Evolutionary conservation across 257 asterid species (phyloP).

Genomic region (Forsythia viridissima): DNA sequence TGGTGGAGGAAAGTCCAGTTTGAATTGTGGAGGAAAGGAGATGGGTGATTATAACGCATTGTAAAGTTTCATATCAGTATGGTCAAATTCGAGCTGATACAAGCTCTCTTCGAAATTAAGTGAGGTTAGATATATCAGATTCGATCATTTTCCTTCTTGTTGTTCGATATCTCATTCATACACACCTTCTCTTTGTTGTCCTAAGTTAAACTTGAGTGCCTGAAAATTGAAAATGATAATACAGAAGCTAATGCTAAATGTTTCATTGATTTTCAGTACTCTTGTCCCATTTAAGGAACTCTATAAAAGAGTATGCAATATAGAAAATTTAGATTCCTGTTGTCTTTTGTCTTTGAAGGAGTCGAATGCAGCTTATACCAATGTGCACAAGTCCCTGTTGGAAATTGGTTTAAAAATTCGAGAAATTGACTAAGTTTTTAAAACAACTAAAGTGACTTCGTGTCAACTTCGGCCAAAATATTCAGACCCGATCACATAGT

Average conservation of each 20-base stretch:
- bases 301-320: not conserved
- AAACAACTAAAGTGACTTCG: too few species aligned
- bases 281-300: too few species aligned
- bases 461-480: too few species aligned
- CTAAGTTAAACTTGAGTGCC: conserved; percentile 36
- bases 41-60: conserved; percentile 24
- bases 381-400: not conserved
- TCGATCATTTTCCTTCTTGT: conserved; percentile 23
- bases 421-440: too few species aligned
- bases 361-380: too few species aligned
- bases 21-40: conserved; percentile 40
- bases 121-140: conserved; percentile 24
- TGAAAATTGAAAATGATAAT: conserved; percentile 10
- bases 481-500: too few species aligned
- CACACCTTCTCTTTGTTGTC: conserved; percentile 29
- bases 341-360: too few species aligned
- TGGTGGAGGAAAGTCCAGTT: conserved; percentile 40
- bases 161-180: conserved; percentile 19
- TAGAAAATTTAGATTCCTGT: too few species aligned
- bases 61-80: conserved; percentile 23
- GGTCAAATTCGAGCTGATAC: conserved; percentile 20
- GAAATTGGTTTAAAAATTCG: too few species aligned
- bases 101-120: conserved; percentile 26
- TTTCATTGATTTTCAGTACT: too few species aligned
- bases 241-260: not conserved